Conservation (phyloP, 306 rosid species). For the Boehmeria nivea region DNA sequence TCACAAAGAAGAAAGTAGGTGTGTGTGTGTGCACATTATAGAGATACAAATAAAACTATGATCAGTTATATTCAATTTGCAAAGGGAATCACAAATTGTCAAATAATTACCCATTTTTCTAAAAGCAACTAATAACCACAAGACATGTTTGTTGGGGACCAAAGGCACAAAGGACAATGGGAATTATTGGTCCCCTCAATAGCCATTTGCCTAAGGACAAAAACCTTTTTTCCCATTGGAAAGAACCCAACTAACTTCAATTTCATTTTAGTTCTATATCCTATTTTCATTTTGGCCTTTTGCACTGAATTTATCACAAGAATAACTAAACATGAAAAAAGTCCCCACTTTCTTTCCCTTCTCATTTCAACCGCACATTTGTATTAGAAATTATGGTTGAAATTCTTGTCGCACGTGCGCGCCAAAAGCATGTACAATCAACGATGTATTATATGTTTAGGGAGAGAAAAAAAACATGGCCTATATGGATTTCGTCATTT, state of each 20-base stretch:
- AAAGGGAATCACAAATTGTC: neutral
- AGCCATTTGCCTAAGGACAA: neutral
- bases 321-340: conserved; percentile 10
- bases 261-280: conserved; percentile 1
- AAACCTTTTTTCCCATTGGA: neutral
- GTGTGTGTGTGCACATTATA: too few relatives aligned
- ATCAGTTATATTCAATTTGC: conserved; percentile 1
- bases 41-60: too few relatives aligned
- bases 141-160: conserved; percentile 21
- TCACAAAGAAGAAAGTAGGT: neutral
- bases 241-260: conserved; percentile 8
- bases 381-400: neutral
- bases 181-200: conserved; percentile 16
- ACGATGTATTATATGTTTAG: too few relatives aligned
- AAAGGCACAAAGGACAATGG: conserved; percentile 8
- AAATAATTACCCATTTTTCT: neutral
- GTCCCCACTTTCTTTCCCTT: conserved; percentile 3
- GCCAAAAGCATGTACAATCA: neutral
- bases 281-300: neutral
- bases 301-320: conserved; percentile 11
- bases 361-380: conserved; percentile 15
- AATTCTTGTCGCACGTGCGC: neutral
- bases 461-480: too few relatives aligned
- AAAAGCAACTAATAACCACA: conserved; percentile 9
- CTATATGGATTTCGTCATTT: too few relatives aligned